These are phyloP conservation scores for Vitis cinerea DNA, from an alignment of 164 flowering plant species.

Conservation along the genomic window DNA sequence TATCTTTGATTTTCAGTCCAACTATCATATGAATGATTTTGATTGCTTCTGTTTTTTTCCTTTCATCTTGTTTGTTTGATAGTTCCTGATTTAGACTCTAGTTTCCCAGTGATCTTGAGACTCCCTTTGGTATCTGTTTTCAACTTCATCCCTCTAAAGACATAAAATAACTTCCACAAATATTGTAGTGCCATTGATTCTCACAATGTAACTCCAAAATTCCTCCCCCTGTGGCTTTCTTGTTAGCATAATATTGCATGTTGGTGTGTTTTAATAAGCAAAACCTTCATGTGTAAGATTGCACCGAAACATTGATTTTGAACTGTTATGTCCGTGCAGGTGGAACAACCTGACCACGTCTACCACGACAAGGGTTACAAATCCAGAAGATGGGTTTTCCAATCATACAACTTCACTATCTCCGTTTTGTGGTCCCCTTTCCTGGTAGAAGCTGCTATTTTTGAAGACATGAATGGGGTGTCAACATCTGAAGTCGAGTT, in stretches of 20 bases:
- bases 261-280: neutral
- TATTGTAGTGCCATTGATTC: too few species aligned
- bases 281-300: neutral
- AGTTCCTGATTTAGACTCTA: too few species aligned
- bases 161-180: too few species aligned
- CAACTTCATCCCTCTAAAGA: too few species aligned
- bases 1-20: neutral
- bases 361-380: slow-evolving; percentile 79
- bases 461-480: slow-evolving; percentile 81
- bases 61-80: neutral
- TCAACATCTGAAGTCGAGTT: slow-evolving; percentile 68
- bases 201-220: too few species aligned
- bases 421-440: slow-evolving; percentile 87
- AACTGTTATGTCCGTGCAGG: slow-evolving; percentile 40
- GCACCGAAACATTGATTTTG: neutral
- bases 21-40: neutral
- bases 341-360: slow-evolving; percentile 53
- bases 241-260: too few species aligned
- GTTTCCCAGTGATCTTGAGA: too few species aligned
- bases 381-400: slow-evolving; percentile 72
- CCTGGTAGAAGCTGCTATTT: slow-evolving; percentile 64
- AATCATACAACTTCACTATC: slow-evolving; percentile 62
- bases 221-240: too few species aligned
- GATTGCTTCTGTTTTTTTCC: neutral
- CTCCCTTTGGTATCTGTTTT: too few species aligned